Evolutionary conservation across 805 yeast species (phyloP).

Genomic region (Kuraishia piskuri): DNA sequence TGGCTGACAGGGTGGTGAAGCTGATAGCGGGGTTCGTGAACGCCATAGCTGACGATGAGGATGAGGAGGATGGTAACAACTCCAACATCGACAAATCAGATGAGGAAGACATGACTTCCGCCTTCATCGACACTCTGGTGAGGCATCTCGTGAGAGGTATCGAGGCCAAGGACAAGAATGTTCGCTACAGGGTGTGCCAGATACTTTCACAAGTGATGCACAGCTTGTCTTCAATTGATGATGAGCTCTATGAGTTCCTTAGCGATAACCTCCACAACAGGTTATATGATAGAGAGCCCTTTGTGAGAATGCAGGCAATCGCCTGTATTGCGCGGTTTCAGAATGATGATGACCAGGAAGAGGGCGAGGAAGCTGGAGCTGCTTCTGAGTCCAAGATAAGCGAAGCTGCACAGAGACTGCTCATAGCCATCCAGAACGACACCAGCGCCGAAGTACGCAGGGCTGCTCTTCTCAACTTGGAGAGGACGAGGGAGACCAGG

Average conservation of each 20-base stretch:
- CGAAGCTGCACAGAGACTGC: conserved; percentile 37
- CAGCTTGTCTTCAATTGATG: conserved; percentile 67
- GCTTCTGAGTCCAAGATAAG: conserved; percentile 20
- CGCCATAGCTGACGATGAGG: conserved; percentile 30
- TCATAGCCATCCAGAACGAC: conserved; percentile 61
- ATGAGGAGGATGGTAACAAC: conserved; percentile 14
- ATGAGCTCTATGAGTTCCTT: conserved; percentile 56
- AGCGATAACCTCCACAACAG: conserved; percentile 54
- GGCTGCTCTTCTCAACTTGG: conserved; percentile 68
- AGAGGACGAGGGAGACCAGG: conserved; percentile 41
- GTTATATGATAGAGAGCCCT: conserved; percentile 65
- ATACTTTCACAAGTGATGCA: conserved; percentile 63
- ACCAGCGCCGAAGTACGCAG: conserved; percentile 84
- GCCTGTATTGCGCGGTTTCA: conserved; percentile 76
- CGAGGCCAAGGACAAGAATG: conserved; percentile 66
- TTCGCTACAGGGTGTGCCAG: conserved; percentile 75
- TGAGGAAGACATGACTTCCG: conserved; percentile 34
- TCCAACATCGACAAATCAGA: conserved; percentile 16
- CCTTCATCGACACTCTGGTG: conserved; percentile 53
- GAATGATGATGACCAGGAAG: conserved; percentile 31
- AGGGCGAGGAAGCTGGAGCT: conserved; percentile 19
- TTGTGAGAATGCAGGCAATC: conserved; percentile 78
- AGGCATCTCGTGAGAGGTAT: conserved; percentile 70
- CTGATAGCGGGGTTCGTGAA: conserved; percentile 53
- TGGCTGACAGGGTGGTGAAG: conserved; percentile 72